Conservation (phyloP, 176 grass and related monocot species). For the Aegilops sharonensis region DNA sequence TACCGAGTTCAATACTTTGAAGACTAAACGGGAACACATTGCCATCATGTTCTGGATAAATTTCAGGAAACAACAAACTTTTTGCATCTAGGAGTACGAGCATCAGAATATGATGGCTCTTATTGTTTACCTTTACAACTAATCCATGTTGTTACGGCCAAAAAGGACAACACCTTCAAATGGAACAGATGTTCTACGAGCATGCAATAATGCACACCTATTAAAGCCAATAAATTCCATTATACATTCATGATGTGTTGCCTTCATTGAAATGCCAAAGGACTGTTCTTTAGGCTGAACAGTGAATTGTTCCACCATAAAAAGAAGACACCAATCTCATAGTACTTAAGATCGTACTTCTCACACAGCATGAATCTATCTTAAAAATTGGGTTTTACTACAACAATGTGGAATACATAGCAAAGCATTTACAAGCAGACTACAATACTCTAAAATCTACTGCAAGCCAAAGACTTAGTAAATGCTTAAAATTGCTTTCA, state of each 20-base stretch:
- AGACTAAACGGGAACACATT: background rate
- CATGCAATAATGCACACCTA: background rate
- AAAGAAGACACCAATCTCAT: background rate
- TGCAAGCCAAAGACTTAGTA: background rate
- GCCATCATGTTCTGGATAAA: slow-evolving; percentile 1
- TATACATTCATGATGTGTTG: background rate
- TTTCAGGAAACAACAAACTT: background rate
- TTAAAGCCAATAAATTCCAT: background rate
- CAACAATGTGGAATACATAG: background rate
- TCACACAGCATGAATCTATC: background rate
- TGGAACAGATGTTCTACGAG: background rate
- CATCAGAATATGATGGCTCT: background rate
- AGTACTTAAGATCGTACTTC: background rate
- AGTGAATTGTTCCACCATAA: background rate
- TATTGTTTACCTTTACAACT: background rate
- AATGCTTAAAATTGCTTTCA: background rate
- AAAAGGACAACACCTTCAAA: background rate
- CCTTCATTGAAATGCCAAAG: background rate
- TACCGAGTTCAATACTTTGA: background rate
- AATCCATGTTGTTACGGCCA: background rate
- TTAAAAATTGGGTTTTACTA: background rate
- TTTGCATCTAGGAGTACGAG: slow-evolving; percentile 26
- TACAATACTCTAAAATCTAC: background rate
- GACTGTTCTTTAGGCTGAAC: background rate
- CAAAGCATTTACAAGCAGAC: background rate